phyloP scores from a whole-genome alignment of 371 early-diverging fungal genomes.

The Mortierella sp. region DNA sequence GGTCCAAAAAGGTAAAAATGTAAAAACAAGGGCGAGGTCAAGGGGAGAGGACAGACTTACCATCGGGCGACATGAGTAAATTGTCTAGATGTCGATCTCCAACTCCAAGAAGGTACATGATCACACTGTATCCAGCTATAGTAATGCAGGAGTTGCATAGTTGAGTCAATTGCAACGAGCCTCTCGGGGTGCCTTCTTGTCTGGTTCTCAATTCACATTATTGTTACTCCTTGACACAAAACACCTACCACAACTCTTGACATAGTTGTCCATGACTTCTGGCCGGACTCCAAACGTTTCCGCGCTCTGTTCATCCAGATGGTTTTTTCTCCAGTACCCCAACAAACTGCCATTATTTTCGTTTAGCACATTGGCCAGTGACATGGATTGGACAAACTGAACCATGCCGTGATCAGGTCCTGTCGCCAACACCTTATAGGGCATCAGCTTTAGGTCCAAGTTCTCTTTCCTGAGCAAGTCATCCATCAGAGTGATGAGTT shows the following conservation, averaged over 20 bases:
- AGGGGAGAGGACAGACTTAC: conserved; percentile 52
- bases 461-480: conserved; percentile 93
- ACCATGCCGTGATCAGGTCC: conserved; percentile 93
- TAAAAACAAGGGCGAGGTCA: not conserved
- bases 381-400: conserved; percentile 90
- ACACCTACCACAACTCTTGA: conserved; percentile 91
- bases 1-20: not conserved
- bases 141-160: not conserved
- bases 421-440: conserved; percentile 96
- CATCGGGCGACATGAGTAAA: conserved; percentile 89
- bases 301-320: conserved; percentile 72
- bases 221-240: not conserved
- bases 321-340: conserved; percentile 80
- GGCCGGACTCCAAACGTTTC: conserved; percentile 81
- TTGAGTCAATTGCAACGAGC: not conserved
- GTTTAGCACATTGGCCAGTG: conserved; percentile 91
- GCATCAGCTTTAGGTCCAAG: conserved; percentile 92
- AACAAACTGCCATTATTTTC: conserved; percentile 89
- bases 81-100: conserved; percentile 99
- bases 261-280: conserved; percentile 94
- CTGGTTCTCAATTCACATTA: not conserved
- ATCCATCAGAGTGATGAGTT: conserved; percentile 97
- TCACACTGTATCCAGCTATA: conserved; percentile 98
- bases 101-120: conserved; percentile 97
- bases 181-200: not conserved